Percentiles rank a stretch among this genome's conserved stretches.
These are phyloP conservation scores for Penstemon davidsonii DNA, from an alignment of 257 asterid species.

Conservation along the genomic window DNA sequence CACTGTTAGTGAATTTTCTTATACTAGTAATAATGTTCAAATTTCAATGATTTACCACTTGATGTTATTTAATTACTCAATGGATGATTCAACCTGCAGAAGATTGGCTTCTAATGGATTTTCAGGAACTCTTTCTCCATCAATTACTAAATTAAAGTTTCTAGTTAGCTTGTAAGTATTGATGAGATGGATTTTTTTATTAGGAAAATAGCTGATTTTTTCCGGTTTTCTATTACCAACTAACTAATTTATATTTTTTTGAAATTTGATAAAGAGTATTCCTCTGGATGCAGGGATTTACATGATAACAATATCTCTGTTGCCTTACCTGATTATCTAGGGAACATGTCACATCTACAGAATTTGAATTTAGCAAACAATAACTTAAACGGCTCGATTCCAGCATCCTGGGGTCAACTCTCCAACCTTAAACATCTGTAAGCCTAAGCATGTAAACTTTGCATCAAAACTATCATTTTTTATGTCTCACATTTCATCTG, in stretches of 20 bases:
- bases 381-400: conserved; percentile 71
- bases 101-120: conserved; percentile 73
- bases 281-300: conserved; percentile 59
- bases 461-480: background rate
- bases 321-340: conserved; percentile 61
- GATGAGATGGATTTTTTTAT: background rate
- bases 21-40: background rate
- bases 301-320: conserved; percentile 67
- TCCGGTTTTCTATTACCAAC: background rate
- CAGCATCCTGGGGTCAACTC: conserved; percentile 70
- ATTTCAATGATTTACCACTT: no score
- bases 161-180: conserved; percentile 65
- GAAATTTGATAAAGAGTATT: background rate
- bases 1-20: conserved; percentile 53
- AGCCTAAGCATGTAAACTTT: conserved; percentile 20
- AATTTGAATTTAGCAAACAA: conserved; percentile 71
- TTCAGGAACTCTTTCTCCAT: conserved; percentile 75
- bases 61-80: background rate
- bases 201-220: background rate
- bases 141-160: conserved; percentile 62
- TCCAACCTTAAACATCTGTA: conserved; percentile 67
- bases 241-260: background rate
- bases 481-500: no score
- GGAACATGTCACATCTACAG: conserved; percentile 57
- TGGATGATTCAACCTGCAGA: conserved; percentile 42